Percentiles rank a stretch among this genome's conserved stretches.
phyloP scores from a whole-genome alignment of 1,284 basidiomycete species.

The Sanghuangporus baumii region DNA sequence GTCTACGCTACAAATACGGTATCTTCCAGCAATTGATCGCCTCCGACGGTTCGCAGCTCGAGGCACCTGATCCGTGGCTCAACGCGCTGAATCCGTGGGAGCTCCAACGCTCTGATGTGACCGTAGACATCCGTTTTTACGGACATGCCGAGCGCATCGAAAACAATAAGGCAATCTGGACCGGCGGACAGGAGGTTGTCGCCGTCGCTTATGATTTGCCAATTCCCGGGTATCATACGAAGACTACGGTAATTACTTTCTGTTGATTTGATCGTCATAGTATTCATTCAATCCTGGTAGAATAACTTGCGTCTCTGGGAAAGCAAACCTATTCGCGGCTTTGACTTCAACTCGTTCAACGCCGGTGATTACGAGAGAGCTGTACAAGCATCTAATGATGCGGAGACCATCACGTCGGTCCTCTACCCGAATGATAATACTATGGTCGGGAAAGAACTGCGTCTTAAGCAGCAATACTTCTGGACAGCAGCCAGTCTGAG shows the following conservation, averaged over 20 bases:
- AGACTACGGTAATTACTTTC: conserved; percentile 42
- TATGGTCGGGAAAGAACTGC: conserved; percentile 79
- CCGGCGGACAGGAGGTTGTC: conserved; percentile 86
- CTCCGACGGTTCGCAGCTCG: conserved; percentile 79
- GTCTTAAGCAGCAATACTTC: conserved; percentile 93
- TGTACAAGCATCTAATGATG: conserved; percentile 80
- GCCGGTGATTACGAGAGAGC: conserved; percentile 86
- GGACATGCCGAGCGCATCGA: conserved; percentile 68
- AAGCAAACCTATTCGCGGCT: conserved; percentile 85
- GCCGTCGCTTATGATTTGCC: conserved; percentile 89
- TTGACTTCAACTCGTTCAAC: conserved; percentile 90
- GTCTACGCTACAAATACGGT: conserved; percentile 83
- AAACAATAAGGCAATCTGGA: conserved; percentile 70
- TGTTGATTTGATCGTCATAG: background rate
- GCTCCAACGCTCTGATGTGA: conserved; percentile 79
- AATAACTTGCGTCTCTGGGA: conserved; percentile 81
- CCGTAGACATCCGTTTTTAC: conserved; percentile 81
- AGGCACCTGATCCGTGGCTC: conserved; percentile 92
- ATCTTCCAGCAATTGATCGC: conserved; percentile 93
- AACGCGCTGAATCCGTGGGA: conserved; percentile 88
- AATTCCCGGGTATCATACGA: conserved; percentile 80
- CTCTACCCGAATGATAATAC: conserved; percentile 85
- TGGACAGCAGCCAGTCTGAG: conserved; percentile 83
- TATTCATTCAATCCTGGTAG: background rate
- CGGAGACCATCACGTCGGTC: conserved; percentile 87